These are phyloP conservation scores for Allium sativum DNA, from an alignment of 106 monocot species.

Conservation along the genomic window DNA sequence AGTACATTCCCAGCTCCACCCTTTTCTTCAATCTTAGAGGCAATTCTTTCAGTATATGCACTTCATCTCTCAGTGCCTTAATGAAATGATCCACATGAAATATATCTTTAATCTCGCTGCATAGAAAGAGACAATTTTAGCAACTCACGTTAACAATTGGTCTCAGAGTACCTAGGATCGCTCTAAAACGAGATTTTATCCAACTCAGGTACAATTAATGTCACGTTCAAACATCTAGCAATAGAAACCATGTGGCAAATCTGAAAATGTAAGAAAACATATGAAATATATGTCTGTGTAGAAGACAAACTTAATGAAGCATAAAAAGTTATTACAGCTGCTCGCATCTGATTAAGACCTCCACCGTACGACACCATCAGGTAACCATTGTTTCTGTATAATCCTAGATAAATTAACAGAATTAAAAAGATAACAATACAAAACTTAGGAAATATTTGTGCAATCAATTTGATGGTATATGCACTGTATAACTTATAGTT, in stretches of 20 bases:
- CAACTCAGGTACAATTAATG: conserved; percentile 88
- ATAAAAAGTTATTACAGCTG: conserved; percentile 53
- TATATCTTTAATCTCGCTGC: conserved; percentile 87
- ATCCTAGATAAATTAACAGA: conserved; percentile 28
- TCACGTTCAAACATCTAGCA: conserved; percentile 85
- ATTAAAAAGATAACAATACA: neutral
- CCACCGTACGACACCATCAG: conserved; percentile 97
- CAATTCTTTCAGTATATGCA: conserved; percentile 81
- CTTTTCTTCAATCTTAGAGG: conserved; percentile 73
- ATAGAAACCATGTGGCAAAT: conserved; percentile 97
- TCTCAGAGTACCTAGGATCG: conserved; percentile 24
- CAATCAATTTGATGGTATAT: too few species aligned
- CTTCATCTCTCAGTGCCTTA: conserved; percentile 79
- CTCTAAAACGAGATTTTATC: conserved; percentile 92
- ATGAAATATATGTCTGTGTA: neutral
- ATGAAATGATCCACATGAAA: conserved; percentile 98
- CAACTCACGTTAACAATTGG: neutral
- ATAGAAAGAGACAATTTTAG: neutral
- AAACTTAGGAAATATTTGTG: too few species aligned
- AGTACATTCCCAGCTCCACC: conserved; percentile 43
- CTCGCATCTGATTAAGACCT: conserved; percentile 96
- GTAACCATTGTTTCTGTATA: conserved; percentile 90
- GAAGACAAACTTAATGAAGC: neutral
- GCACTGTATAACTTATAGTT: too few species aligned
- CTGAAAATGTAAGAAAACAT: conserved; percentile 23